phyloP scores from a whole-genome alignment of 305 asterid genomes.

The Fraxinus platypoda region DNA sequence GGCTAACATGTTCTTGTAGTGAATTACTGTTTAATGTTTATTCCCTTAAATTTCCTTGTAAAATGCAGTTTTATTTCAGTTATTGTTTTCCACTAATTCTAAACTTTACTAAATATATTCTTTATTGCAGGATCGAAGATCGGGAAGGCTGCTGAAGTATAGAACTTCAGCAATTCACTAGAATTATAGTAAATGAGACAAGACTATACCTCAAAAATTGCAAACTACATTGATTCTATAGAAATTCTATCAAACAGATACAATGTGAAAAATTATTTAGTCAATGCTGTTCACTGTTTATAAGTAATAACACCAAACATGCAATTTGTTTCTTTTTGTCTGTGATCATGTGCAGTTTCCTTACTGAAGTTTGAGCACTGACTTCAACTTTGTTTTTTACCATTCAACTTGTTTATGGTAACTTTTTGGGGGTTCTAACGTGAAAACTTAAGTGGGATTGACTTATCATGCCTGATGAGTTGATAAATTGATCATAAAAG shows the following conservation, averaged over 20 bases:
- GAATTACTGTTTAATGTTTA: not conserved
- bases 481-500: not conserved
- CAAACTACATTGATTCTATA: not conserved
- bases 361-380: not conserved
- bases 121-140: constrained; percentile 20
- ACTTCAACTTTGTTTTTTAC: not conserved
- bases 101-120: not conserved
- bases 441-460: not conserved
- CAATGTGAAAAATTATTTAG: not conserved
- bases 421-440: not conserved
- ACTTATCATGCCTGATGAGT: not conserved
- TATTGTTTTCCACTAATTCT: not conserved
- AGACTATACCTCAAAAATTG: not conserved
- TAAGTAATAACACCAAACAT: not conserved
- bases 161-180: constrained; percentile 16
- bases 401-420: not conserved
- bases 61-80: not conserved
- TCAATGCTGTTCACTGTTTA: not conserved
- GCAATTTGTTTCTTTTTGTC: not conserved
- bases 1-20: not conserved
- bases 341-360: not conserved
- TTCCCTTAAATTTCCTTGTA: not conserved
- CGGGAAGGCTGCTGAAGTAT: not conserved
- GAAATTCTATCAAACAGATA: not conserved
- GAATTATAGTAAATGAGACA: not conserved